phyloP scores from a whole-genome alignment of 257 asterid species.

The Eustoma russellianum region DNA sequence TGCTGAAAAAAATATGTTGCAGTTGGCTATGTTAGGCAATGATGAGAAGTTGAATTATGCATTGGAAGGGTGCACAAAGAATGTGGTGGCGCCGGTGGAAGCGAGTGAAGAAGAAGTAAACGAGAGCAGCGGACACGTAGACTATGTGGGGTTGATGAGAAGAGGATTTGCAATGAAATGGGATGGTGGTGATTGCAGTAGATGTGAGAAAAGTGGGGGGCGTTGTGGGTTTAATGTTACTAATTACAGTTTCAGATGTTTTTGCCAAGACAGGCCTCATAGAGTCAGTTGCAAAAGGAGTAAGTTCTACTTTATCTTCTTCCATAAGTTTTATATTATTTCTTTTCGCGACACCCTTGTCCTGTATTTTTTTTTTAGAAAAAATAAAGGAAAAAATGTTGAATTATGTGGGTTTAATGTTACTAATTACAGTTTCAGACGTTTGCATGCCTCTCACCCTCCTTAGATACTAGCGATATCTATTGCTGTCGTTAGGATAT shows the following conservation, averaged over 20 bases:
- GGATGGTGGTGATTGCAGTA: slow-evolving; percentile 21
- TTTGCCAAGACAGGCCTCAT: slow-evolving; percentile 54
- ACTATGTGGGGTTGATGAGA: slow-evolving; percentile 22
- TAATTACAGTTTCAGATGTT: slow-evolving; percentile 30
- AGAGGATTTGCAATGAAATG: slow-evolving; percentile 48
- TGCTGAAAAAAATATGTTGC: slow-evolving; percentile 6
- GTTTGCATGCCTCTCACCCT: too few species aligned
- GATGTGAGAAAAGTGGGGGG: slow-evolving; percentile 4
- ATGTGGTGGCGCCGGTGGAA: slow-evolving; percentile 44
- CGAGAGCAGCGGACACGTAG: neutral
- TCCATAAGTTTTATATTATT: too few species aligned
- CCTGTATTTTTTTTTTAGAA: too few species aligned
- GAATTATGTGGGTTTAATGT: too few species aligned
- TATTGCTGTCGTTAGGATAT: too few species aligned
- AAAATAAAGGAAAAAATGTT: too few species aligned
- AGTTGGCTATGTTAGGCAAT: slow-evolving; percentile 24
- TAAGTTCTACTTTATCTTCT: slow-evolving; percentile 14
- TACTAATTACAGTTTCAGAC: too few species aligned
- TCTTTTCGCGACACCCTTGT: too few species aligned
- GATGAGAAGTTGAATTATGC: slow-evolving; percentile 21
- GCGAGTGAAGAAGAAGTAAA: slow-evolving; percentile 4
- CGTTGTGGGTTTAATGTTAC: slow-evolving; percentile 9
- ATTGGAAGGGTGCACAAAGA: slow-evolving; percentile 15
- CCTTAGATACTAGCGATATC: too few species aligned
- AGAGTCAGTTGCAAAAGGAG: slow-evolving; percentile 30